Percentiles rank a stretch among this genome's conserved stretches.
Evolutionary conservation across 257 asterid genomes (phyloP).

Genomic region (Mitragyna speciosa): DNA sequence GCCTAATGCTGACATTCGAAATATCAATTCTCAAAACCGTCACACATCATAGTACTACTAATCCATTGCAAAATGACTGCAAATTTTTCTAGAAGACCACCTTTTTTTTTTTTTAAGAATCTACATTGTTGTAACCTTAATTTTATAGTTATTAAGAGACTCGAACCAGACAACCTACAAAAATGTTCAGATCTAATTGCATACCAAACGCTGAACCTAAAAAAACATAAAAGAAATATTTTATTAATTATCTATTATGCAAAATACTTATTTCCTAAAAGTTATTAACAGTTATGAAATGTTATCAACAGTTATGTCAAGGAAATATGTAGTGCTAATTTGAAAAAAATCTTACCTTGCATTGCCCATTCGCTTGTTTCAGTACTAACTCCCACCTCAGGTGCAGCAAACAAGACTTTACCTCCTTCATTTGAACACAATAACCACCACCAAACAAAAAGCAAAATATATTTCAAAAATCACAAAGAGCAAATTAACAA

Average conservation of each 20-base stretch:
- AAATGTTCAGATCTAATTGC: too few relatives aligned
- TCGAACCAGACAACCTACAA: not conserved
- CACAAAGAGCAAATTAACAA: not conserved
- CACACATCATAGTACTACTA: not conserved
- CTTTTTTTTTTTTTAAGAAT: not conserved
- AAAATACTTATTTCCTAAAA: too few relatives aligned
- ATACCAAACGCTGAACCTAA: too few relatives aligned
- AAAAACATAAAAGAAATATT: too few relatives aligned
- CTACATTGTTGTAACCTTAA: not conserved
- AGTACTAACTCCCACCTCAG: conserved; percentile 60
- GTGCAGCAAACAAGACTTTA: conserved; percentile 53
- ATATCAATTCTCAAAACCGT: not conserved
- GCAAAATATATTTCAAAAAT: not conserved
- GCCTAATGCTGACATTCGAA: not conserved
- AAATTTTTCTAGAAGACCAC: not conserved
- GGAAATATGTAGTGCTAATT: too few relatives aligned
- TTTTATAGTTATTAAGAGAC: not conserved
- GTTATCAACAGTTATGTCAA: too few relatives aligned
- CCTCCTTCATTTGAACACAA: conserved; percentile 38
- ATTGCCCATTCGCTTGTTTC: conserved; percentile 85
- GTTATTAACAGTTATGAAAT: too few relatives aligned
- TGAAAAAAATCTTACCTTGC: conserved; percentile 59
- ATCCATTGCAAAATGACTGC: not conserved
- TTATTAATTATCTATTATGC: too few relatives aligned
- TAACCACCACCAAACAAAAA: not conserved